Evolutionary conservation across 1,284 basidiomycete species (phyloP).

Genomic region (Albatrellus sp.): DNA sequence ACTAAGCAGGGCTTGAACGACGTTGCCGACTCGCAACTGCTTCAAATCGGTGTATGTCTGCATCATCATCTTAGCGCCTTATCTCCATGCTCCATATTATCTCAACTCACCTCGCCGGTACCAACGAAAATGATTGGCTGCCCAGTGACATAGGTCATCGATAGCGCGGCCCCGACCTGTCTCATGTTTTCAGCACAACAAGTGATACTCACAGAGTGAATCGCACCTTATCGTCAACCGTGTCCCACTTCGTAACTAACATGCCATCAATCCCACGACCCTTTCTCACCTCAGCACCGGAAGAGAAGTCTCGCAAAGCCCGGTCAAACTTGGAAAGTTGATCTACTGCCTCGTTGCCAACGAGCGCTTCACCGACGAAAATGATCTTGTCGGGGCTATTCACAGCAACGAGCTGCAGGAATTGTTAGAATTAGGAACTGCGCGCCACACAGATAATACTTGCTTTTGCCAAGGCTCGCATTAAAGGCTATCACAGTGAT

Average conservation of each 20-base stretch:
- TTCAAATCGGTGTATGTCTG: conserved; percentile 91
- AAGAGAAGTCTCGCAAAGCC: conserved; percentile 80
- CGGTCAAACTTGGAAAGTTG: conserved; percentile 92
- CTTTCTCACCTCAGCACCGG: conserved; percentile 34
- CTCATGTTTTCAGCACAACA: conserved; percentile 4
- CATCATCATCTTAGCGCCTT: not conserved
- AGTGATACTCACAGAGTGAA: not conserved
- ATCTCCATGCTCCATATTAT: conserved; percentile 1
- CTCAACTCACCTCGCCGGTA: conserved; percentile 71
- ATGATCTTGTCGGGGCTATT: conserved; percentile 94
- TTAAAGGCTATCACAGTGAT: conserved; percentile 53
- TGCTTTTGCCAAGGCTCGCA: conserved; percentile 96
- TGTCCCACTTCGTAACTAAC: conserved; percentile 96
- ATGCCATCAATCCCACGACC: conserved; percentile 92
- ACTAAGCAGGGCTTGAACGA: conserved; percentile 81
- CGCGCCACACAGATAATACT: conserved; percentile 7
- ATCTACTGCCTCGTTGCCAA: conserved; percentile 95
- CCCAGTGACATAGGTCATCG: conserved; percentile 96
- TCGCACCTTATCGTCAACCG: conserved; percentile 79
- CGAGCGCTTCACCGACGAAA: conserved; percentile 92
- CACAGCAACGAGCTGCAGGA: conserved; percentile 65
- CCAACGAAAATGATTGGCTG: conserved; percentile 95
- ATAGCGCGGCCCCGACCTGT: conserved; percentile 89
- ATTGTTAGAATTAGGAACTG: conserved; percentile 1
- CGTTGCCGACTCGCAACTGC: conserved; percentile 82